Base-by-base conservation (phyloP, 495 filamentous ascomycete species). In the Aspergillus cavernicola region DNA sequence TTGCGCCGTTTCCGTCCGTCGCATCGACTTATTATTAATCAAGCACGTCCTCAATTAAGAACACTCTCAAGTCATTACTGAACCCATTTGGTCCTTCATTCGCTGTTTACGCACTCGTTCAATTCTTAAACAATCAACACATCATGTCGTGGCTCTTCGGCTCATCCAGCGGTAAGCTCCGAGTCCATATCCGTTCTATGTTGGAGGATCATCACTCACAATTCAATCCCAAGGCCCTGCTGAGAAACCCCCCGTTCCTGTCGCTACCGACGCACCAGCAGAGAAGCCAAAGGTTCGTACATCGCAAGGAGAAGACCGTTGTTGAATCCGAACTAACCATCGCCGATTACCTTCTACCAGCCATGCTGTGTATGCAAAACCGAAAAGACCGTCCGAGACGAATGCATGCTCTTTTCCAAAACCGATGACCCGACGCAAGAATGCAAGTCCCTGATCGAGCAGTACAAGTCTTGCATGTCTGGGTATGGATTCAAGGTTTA, bases 381-480 rank as follows among this genome's bases (percentile, higher is more conserved):
- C 39, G 93, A 98, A 70, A 98, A 98, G 69, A 79, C 88, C 52
- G 72, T 77, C 54, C 89, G 93, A 54, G 93, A 98, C 70, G 93
- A 98, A 73, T 98, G 93, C 78, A 97, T 98, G 92, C 87, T 98
- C 15, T 96, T 97, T 73, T 91, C 87, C 50, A 89, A 82, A 56
- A 75, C 82, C 56, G 80, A 83, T 52, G 83, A 95, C 63, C 86
- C 91, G 24, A 55, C 64, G 22, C 80, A 89, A 62, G 89, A 92
- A 56, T 98, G 93, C 76, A 75, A 84, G 67, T 77, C 85, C 12
- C 81, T 85, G 50, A 87, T 98, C 57, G 84, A 90, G 12, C 81
- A 85, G 60, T 98, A 98, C 74, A 84, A 85, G 80, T 82, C 71
- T 48, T 98, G 93, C 67, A 98, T 98, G 93, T 83, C 83, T 33